A percentile compares a stretch with the other conserved stretches of the same genome.
phyloP scores from a whole-genome alignment of 164 flowering plant species.

The Vitis riparia region DNA sequence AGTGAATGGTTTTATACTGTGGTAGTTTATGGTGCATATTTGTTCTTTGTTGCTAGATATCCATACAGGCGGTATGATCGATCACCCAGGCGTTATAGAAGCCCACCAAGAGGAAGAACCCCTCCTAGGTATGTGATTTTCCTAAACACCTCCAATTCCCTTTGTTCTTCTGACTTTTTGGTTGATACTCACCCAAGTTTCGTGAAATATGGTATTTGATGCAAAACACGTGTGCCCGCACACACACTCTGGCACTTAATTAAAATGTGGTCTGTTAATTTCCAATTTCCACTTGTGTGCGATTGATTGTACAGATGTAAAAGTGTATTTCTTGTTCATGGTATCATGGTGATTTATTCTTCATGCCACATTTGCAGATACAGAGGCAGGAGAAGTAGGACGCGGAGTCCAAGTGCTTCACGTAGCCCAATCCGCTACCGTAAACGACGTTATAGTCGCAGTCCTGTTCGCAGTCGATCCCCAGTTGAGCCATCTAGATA shows the following conservation, averaged over 20 bases:
- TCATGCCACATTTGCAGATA: constrained; percentile 41
- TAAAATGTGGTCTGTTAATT: too few relatives aligned
- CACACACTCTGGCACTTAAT: too few relatives aligned
- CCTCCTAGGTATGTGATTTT: constrained; percentile 69
- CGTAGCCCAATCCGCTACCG: constrained; percentile 75
- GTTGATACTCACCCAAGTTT: too few relatives aligned
- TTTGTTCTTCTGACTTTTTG: too few relatives aligned
- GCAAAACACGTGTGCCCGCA: too few relatives aligned
- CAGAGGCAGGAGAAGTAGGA: constrained; percentile 82
- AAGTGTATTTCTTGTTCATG: too few relatives aligned
- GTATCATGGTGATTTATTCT: too few relatives aligned
- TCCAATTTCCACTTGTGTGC: too few relatives aligned
- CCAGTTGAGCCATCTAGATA: constrained; percentile 51
- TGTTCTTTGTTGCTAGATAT: constrained; percentile 39
- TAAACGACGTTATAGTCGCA: constrained; percentile 61
- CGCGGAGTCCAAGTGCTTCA: constrained; percentile 65
- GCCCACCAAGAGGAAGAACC: constrained; percentile 83
- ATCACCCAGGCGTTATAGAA: constrained; percentile 87
- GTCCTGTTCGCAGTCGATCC: constrained; percentile 67
- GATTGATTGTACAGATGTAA: too few relatives aligned
- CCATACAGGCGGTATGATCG: constrained; percentile 69
- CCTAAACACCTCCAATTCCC: neutral
- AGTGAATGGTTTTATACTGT: neutral
- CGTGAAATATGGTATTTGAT: too few relatives aligned
- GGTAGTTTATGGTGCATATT: neutral